Evolutionary conservation across 805 yeast species (phyloP).

Genomic region (Metschnikowia drakensbergensis): DNA sequence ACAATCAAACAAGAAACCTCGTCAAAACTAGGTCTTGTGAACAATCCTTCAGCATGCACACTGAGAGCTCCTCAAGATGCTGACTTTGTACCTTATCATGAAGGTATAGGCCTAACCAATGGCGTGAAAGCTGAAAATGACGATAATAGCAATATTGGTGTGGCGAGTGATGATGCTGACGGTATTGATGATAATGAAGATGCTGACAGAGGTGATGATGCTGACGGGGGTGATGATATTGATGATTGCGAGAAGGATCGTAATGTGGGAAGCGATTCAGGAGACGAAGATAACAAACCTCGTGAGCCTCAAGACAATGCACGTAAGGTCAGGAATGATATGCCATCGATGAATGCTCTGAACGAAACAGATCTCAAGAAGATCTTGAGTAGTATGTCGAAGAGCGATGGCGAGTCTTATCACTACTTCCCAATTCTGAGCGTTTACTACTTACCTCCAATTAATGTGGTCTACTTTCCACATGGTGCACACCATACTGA

Average conservation of each 20-base stretch:
- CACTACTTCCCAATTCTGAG: slow-evolving; percentile 50
- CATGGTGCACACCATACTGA: slow-evolving; percentile 46
- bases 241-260: neutral
- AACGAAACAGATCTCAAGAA: slow-evolving; percentile 8
- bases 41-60: neutral
- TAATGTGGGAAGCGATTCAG: slow-evolving; percentile 2
- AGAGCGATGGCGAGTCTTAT: slow-evolving; percentile 22
- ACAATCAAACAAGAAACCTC: neutral
- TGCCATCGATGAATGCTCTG: neutral
- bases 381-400: slow-evolving; percentile 8
- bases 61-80: neutral
- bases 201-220: neutral
- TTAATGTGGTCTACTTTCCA: slow-evolving; percentile 53
- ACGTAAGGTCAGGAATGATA: slow-evolving; percentile 1
- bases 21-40: neutral
- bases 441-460: slow-evolving; percentile 52
- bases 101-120: neutral
- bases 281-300: neutral
- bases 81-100: neutral
- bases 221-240: neutral
- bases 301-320: neutral
- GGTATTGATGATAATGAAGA: neutral
- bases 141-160: neutral
- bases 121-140: neutral
- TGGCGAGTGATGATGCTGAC: neutral